Evolutionary conservation across 805 yeast species (phyloP), one percentile per base, ranked within the genome.

Genomic region (Candida verbasci): DNA sequence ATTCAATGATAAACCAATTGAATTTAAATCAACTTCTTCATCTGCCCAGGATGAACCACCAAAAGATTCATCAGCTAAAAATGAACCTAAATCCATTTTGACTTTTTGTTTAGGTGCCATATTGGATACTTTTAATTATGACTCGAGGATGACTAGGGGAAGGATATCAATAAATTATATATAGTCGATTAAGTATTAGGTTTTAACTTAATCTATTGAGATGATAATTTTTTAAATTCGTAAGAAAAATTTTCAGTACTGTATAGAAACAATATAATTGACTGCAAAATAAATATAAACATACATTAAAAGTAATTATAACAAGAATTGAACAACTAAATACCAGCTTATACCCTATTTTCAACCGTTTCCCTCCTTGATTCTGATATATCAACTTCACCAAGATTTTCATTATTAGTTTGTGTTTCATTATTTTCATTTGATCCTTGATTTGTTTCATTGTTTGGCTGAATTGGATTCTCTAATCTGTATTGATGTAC

Each of bases 31-130:
- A 47, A 85, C 76, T 49, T 79, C 78, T 44, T 81, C 93, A 52
- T 86, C 95, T 33, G 88, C 93, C 95, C 95, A 86, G 22, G 87
- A 79, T 35, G 81, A 77, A 34, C 78, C 79, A 45, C 85, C 86
- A 49, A 79, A 74, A 27, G 82, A 60, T 36, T 80, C 84, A 63
- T 84, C 93, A 52, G 80, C 77, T 57, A 86, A 74, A 73, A 88
- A 88, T 62, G 89, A 78, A 57, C 79, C 81, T 65, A 88, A 76
- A 72, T 85, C 91, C 93, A 87, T 84, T 68, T 80, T 86, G 46
- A 73, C 72, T 41, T 68, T 72, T 56, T 80, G 80, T 61, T 79
- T 78, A 39, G 70, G 70, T 48, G 60, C 62, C 59, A 45, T 42
- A 27, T 17, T 29, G 30, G 48, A 45, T n/a, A n/a, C n/a, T n/a